These are phyloP conservation scores for Daldinia bambusicola DNA, from an alignment of 495 filamentous ascomycete genomes.

Conservation along the genomic window DNA sequence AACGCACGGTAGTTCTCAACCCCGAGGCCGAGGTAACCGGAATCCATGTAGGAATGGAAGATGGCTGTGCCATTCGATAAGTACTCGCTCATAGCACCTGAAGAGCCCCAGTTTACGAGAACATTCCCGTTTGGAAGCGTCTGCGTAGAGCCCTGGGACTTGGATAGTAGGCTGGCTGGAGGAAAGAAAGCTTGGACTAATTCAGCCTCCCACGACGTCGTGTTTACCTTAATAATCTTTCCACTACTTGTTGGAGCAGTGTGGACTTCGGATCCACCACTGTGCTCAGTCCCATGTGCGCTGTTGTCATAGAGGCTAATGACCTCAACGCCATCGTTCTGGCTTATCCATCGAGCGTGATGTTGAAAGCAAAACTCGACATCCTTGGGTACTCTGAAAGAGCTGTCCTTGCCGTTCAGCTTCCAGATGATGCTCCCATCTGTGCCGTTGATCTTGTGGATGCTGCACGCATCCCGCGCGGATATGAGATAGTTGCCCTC, in stretches of 20 bases:
- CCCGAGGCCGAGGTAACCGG: slow-evolving; percentile 42
- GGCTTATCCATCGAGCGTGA: slow-evolving; percentile 66
- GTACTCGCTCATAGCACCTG: slow-evolving; percentile 68
- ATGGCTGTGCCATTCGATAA: slow-evolving; percentile 63
- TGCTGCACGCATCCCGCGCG: slow-evolving; percentile 65
- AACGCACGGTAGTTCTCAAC: slow-evolving; percentile 54
- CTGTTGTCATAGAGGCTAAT: slow-evolving; percentile 53
- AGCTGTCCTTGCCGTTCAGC: slow-evolving; percentile 62
- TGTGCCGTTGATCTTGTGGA: slow-evolving; percentile 69
- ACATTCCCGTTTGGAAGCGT: slow-evolving; percentile 64
- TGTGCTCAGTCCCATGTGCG: slow-evolving; percentile 53
- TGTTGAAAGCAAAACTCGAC: slow-evolving; percentile 70
- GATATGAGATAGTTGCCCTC: slow-evolving; percentile 70
- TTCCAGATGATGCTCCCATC: slow-evolving; percentile 68
- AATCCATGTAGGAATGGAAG: slow-evolving; percentile 54
- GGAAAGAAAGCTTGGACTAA: slow-evolving; percentile 52
- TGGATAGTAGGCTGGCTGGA: slow-evolving; percentile 60
- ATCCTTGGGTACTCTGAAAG: slow-evolving; percentile 44
- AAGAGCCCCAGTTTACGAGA: slow-evolving; percentile 70
- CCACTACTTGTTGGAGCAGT: slow-evolving; percentile 59
- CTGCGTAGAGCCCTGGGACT: slow-evolving; percentile 71
- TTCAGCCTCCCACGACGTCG: slow-evolving; percentile 61
- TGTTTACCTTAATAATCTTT: slow-evolving; percentile 68
- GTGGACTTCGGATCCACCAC: slow-evolving; percentile 50
- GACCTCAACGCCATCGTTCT: slow-evolving; percentile 57